Conservation (phyloP, 164 flowering plant genomes). For the Berberis vulgaris region DNA sequence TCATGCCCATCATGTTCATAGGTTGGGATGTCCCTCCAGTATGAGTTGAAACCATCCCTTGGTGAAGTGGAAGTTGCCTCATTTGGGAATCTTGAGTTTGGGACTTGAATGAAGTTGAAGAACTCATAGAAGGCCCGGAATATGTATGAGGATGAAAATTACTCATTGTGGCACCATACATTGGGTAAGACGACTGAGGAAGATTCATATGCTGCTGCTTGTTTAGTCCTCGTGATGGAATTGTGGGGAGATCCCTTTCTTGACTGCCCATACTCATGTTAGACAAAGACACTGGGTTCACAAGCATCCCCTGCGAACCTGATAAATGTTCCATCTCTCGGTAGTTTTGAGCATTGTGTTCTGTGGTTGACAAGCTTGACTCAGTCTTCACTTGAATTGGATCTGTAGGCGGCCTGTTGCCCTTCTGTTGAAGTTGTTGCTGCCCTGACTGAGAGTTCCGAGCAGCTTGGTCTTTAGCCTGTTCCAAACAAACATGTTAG, state of each 20-base stretch:
- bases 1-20: constrained; percentile 25
- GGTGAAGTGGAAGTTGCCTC: constrained; percentile 50
- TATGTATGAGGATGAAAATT: not conserved
- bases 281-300: constrained; percentile 34
- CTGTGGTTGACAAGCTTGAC: constrained; percentile 20
- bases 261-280: constrained; percentile 23
- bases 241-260: constrained; percentile 38
- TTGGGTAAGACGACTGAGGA: not conserved
- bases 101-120: not conserved
- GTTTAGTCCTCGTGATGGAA: constrained; percentile 29
- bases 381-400: constrained; percentile 22
- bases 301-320: constrained; percentile 38
- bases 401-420: constrained; percentile 21
- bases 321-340: constrained; percentile 29
- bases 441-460: constrained; percentile 26
- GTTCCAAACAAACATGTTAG: constrained; percentile 6
- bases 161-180: not conserved
- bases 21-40: constrained; percentile 36
- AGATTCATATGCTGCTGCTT: not conserved
- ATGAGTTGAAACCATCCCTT: constrained; percentile 33
- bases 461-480: constrained; percentile 24
- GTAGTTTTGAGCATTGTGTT: constrained; percentile 22
- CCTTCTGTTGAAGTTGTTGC: constrained; percentile 33
- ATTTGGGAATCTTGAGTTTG: constrained; percentile 48
- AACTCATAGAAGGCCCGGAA: not conserved